phyloP scores from a whole-genome alignment of 352 stramenopile genomes.

The Phytophthora nicotianae region DNA sequence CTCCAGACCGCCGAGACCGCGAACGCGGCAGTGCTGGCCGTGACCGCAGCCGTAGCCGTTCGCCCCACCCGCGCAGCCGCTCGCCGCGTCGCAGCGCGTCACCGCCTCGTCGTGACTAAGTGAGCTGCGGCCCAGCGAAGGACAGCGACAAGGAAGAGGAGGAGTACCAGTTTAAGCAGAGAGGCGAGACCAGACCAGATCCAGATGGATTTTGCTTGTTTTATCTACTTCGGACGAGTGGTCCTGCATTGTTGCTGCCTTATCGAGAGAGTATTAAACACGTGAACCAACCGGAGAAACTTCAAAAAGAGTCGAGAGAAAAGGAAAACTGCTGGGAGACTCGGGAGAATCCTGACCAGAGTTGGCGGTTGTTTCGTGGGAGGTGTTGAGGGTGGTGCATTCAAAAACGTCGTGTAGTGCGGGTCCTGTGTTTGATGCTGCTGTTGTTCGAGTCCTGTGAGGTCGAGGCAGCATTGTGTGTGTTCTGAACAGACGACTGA shows the following conservation, averaged over 20 bases:
- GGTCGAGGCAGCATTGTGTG: slow-evolving; percentile 19
- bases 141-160: neutral
- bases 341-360: slow-evolving; percentile 30
- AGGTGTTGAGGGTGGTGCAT: slow-evolving; percentile 30
- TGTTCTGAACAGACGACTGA: slow-evolving; percentile 32
- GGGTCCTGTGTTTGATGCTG: slow-evolving; percentile 21
- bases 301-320: slow-evolving; percentile 32
- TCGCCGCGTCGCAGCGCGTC: slow-evolving; percentile 50
- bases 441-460: slow-evolving; percentile 28
- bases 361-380: slow-evolving; percentile 34
- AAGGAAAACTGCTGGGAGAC: slow-evolving; percentile 30
- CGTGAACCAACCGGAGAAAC: slow-evolving; percentile 33
- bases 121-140: neutral
- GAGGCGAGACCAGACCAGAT: slow-evolving; percentile 30
- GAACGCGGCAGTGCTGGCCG: slow-evolving; percentile 45
- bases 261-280: slow-evolving; percentile 37
- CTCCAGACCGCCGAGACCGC: slow-evolving; percentile 46
- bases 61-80: slow-evolving; percentile 27
- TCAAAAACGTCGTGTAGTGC: slow-evolving; percentile 20
- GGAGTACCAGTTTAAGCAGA: slow-evolving; percentile 20
- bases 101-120: slow-evolving; percentile 60
- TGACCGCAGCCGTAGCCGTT: slow-evolving; percentile 47
- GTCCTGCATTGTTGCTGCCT: slow-evolving; percentile 34
- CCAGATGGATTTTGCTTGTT: slow-evolving; percentile 31
- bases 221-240: slow-evolving; percentile 27